Evolutionary conservation across 202 grass and related monocot genomes (phyloP), one percentile per base, ranked within the genome.

Genomic region (Elaeis oleifera): DNA sequence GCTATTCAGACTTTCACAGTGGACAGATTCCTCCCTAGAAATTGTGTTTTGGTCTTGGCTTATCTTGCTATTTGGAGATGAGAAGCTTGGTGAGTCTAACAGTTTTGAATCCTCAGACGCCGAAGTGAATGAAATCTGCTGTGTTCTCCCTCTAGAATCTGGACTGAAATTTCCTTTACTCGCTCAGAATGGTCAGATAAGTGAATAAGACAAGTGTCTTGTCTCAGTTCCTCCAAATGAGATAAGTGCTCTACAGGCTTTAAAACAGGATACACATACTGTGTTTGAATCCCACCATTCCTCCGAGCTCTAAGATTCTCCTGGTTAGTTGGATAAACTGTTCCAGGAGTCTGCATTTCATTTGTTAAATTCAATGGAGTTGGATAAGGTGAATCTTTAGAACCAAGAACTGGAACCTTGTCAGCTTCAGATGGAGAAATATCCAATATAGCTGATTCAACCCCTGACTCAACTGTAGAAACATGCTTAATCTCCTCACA

Each of bases 291-390:
- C 25, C 62, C 55, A 61, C 69, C 65, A 54, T 44, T 54, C 69
- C 86, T 89, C 36, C 74, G 77, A 22, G 66, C 74, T 54, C 21
- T 21, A 72, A 65, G 54, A 56, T 76, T 52, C 32, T 79, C 74
- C 76, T 53, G 28, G 23, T 73, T 79, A 4, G 82, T 67, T 65
- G 88, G 60, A 63, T 81, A 86, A 59, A 78, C 54, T 71, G 85
- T 89, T 71, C 65, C 77, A 48, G 94, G 85, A 2, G 88, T 99
- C 19, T 92, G 61, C 85, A 89, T 89, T 19, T 99, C 85, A 18
- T 82, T 82, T 5, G 27, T 79, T 24, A 89, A 54, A 60, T 63
- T 56, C 15, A 78, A 25, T 54, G 94, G 94, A 54, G 94, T 94
- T 1, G 69, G 66, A 61, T 71, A 84, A 2, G 94, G 85, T 39